Conservation (phyloP, 495 filamentous ascomycete species). For the Daldinia loculata region DNA sequence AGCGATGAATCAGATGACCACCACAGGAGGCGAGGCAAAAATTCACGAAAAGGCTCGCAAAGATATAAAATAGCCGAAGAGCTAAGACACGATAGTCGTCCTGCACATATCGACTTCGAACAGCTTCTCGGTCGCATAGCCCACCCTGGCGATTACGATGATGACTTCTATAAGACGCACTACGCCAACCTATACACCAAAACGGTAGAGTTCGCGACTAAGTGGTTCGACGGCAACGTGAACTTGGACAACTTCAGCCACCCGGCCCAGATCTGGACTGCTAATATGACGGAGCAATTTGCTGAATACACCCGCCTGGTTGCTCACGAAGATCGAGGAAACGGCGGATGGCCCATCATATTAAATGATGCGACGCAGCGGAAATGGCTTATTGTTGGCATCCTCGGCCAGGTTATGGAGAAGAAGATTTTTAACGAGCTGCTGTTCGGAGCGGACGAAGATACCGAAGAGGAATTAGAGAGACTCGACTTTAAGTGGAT, state of each 20-base stretch:
- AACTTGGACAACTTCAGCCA: slow-evolving; percentile 4
- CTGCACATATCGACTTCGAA: slow-evolving; percentile 38
- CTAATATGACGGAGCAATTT: slow-evolving; percentile 44
- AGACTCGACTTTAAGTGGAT: slow-evolving; percentile 47
- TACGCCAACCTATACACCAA: slow-evolving; percentile 27
- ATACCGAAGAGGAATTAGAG: slow-evolving; percentile 45
- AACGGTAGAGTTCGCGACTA: slow-evolving; percentile 24
- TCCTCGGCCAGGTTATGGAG: slow-evolving; percentile 55
- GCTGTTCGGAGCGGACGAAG: slow-evolving; percentile 52
- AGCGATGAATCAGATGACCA: background rate
- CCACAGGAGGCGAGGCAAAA: background rate
- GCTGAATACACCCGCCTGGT: slow-evolving; percentile 47
- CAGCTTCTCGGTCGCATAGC: slow-evolving; percentile 6
- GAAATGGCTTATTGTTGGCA: slow-evolving; percentile 52
- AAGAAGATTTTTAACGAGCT: slow-evolving; percentile 54
- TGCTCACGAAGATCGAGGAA: slow-evolving; percentile 48
- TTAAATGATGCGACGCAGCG: slow-evolving; percentile 46
- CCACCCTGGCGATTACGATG: slow-evolving; percentile 39
- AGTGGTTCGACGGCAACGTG: slow-evolving; percentile 34
- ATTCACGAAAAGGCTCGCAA: background rate
- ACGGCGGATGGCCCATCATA: slow-evolving; percentile 54
- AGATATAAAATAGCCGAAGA: background rate
- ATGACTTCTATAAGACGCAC: slow-evolving; percentile 35
- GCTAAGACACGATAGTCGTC: slow-evolving; percentile 19
- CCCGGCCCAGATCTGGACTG: slow-evolving; percentile 25